A percentile compares a stretch with the other conserved stretches of the same genome.
Conservation (phyloP, 805 yeast genomes). For the Candida glaebosa region DNA sequence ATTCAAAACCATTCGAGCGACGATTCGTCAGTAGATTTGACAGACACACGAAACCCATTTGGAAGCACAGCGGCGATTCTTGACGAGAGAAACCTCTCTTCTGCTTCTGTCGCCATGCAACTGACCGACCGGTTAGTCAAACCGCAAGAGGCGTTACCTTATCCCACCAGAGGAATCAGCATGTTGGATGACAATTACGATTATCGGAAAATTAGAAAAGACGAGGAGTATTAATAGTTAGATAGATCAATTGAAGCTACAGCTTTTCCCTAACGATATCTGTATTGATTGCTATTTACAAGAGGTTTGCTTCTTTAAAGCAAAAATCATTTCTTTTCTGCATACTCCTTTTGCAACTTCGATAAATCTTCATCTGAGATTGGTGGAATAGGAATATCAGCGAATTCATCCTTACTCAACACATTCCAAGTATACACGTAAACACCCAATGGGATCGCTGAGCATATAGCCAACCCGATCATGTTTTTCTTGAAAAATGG, state of each 20-base stretch:
- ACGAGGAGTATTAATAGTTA: neutral
- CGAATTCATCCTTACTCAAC: slow-evolving; percentile 75
- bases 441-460: slow-evolving; percentile 66
- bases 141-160: slow-evolving; percentile 9
- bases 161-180: slow-evolving; percentile 17
- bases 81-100: neutral
- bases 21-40: neutral
- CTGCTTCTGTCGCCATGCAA: too few species aligned
- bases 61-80: neutral
- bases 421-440: slow-evolving; percentile 62
- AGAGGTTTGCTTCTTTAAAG: neutral
- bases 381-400: slow-evolving; percentile 93
- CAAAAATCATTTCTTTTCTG: slow-evolving; percentile 32
- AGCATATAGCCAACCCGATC: slow-evolving; percentile 53
- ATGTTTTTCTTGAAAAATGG: slow-evolving; percentile 83
- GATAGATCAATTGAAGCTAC: neutral
- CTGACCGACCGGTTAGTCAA: neutral
- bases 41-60: neutral
- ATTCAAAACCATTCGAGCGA: neutral
- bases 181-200: slow-evolving; percentile 8
- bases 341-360: slow-evolving; percentile 70
- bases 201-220: neutral
- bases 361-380: slow-evolving; percentile 73
- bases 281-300: slow-evolving; percentile 10
- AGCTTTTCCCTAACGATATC: neutral